phyloP scores from a whole-genome alignment of 345 rosid species.

The Rubroshorea leprosula region DNA sequence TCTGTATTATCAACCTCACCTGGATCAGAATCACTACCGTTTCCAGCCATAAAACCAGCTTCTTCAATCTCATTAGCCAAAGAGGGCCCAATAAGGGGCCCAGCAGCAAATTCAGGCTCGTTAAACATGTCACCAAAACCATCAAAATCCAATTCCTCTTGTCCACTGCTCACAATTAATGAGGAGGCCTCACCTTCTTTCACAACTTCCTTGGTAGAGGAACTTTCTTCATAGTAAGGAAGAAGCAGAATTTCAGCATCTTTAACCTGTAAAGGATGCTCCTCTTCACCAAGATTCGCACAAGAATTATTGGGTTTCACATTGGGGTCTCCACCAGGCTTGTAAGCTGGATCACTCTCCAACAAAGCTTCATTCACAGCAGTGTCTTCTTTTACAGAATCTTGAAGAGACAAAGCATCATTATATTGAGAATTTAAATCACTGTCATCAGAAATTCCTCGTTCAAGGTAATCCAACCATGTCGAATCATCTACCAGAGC shows the following conservation, averaged over 20 bases:
- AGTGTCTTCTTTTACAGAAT: slow-evolving; percentile 15
- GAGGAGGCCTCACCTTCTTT: slow-evolving; percentile 53
- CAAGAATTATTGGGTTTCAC: slow-evolving; percentile 39
- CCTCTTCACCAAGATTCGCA: slow-evolving; percentile 61
- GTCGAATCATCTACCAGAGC: slow-evolving; percentile 23
- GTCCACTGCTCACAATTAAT: slow-evolving; percentile 34
- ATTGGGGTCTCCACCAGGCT: slow-evolving; percentile 29
- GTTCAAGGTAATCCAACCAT: slow-evolving; percentile 49
- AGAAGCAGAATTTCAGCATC: slow-evolving; percentile 68
- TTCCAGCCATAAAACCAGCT: slow-evolving; percentile 44
- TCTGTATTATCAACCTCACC: slow-evolving; percentile 84
- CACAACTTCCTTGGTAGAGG: slow-evolving; percentile 21
- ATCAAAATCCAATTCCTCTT: slow-evolving; percentile 61
- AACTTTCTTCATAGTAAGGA: slow-evolving; percentile 63
- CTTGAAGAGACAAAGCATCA: slow-evolving; percentile 23
- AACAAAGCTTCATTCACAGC: slow-evolving; percentile 24
- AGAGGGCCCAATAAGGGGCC: slow-evolving; percentile 57
- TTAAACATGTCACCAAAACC: slow-evolving; percentile 86
- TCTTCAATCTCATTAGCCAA: slow-evolving; percentile 41
- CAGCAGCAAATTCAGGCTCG: slow-evolving; percentile 65
- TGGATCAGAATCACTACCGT: slow-evolving; percentile 84
- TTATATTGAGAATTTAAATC: slow-evolving; percentile 30
- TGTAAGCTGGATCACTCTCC: slow-evolving; percentile 28
- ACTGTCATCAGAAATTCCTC: slow-evolving; percentile 34
- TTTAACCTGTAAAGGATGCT: slow-evolving; percentile 52